These are phyloP conservation scores for Solanum aculeatissimum DNA, from an alignment of 305 asterid genomes.

Conservation along the genomic window DNA sequence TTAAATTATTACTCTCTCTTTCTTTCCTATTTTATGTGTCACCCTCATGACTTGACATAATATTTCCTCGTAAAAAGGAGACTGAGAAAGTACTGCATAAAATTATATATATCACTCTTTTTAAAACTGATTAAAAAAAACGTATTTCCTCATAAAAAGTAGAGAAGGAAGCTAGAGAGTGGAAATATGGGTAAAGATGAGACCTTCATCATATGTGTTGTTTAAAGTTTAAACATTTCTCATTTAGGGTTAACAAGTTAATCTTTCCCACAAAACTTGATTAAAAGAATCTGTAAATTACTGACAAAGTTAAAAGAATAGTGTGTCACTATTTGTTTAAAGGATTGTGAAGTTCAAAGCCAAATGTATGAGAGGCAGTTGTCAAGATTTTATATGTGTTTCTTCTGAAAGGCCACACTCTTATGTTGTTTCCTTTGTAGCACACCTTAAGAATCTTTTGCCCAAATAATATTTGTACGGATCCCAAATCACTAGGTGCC, in stretches of 20 bases:
- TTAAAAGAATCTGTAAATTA: neutral
- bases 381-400: neutral
- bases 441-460: neutral
- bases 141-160: too few species aligned
- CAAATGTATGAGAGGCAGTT: neutral
- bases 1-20: too few species aligned
- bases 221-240: neutral
- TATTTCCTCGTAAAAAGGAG: too few species aligned
- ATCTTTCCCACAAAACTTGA: neutral
- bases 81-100: too few species aligned
- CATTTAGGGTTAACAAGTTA: neutral
- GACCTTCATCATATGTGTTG: neutral
- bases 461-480: neutral
- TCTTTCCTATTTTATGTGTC: too few species aligned
- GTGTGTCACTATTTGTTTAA: neutral
- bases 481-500: neutral
- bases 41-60: too few species aligned
- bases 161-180: too few species aligned
- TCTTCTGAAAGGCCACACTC: neutral
- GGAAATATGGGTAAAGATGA: too few species aligned
- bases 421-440: neutral
- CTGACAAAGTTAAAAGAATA: neutral
- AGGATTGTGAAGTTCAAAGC: neutral
- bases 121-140: too few species aligned
- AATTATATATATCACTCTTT: too few species aligned